Evolutionary conservation across 768 basidiomycete genomes (phyloP), one percentile per base, ranked within the genome.

Genomic region (Strobilomyces dryophilus): DNA sequence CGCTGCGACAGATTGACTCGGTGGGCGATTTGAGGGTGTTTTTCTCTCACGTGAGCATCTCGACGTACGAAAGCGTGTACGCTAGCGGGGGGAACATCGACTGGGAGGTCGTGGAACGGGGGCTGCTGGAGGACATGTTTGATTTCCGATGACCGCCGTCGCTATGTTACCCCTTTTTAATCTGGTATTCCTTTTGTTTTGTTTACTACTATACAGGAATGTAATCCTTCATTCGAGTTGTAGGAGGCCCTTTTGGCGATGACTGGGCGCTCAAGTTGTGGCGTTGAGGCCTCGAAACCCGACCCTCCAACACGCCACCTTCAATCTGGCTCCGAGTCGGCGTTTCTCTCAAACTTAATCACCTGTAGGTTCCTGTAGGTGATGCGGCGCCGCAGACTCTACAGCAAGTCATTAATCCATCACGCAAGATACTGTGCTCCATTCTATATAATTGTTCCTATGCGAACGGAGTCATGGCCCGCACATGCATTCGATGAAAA

Each of bases 31-130:
- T 99, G 24, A 79, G 85, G n/a, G 81, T 87, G 1, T 99, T 99
- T 76, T 94, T 98, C 70, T 85, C 92, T 1, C 80, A 85, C 52
- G 85, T 94, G 46, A 95, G 93, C 69, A 83, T 95, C 47, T 76
- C 85, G 5, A 87, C 89, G 10, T 98, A 93, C 66, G 93, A 98
- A 72, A 88, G 87, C 53, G 79, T 95, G 44, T 99, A 98, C 68
- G 81, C 82, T 8, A 87, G 87, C 58, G 82, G 81, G 14, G 86
- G 88, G 0, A 83, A 79, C 51, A 75, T 98, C 18, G 95, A 98
- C 65, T 95, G 92, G 93, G 85, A 84, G 31, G 84, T 84, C 3
- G 86, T 99, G 20, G 95, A 98, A 70, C 76, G 75, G 43, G 83
- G 85, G 6, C 68, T 99, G 43, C 72, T 89, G 70, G 79, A 82